phyloP scores from a whole-genome alignment of 257 asterid genomes.

The Euphrasia confusa region DNA sequence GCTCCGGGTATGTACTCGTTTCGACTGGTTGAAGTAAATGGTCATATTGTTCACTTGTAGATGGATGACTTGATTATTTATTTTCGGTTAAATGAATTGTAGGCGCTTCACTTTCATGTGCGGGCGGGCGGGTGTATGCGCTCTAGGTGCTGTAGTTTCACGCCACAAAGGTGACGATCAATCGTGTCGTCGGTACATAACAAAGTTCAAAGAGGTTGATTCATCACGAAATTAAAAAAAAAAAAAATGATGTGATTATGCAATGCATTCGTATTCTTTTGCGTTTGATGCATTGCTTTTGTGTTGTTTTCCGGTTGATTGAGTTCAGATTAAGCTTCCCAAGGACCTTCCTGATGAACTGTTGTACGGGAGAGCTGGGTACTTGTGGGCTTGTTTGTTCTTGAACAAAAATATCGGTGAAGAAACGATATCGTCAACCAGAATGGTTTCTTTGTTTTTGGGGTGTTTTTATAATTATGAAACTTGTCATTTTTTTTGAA shows the following conservation, averaged over 20 bases:
- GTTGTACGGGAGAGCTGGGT: constrained; percentile 74
- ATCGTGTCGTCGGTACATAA: constrained; percentile 42
- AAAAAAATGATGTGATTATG: not conserved
- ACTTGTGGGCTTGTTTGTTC: constrained; percentile 74
- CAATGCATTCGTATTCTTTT: not conserved
- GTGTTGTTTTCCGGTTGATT: not conserved
- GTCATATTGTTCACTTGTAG: no score
- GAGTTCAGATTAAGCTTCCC: constrained; percentile 53
- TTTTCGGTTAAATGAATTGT: constrained; percentile 1
- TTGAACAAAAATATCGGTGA: constrained; percentile 55
- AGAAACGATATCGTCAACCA: constrained; percentile 43
- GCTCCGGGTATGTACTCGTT: constrained; percentile 46
- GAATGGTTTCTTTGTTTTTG: no score
- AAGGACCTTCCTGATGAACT: constrained; percentile 62
- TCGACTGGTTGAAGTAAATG: no score
- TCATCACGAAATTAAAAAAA: not conserved
- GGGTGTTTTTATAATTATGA: no score
- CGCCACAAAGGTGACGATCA: constrained; percentile 48
- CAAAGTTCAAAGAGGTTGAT: constrained; percentile 52
- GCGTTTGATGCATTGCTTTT: not conserved
- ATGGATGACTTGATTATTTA: not conserved
- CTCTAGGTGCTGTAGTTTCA: constrained; percentile 82
- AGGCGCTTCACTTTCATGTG: constrained; percentile 74
- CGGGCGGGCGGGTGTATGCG: constrained; percentile 69
- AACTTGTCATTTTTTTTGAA: no score